Evolutionary conservation across 345 rosid species (phyloP), one percentile per base, ranked within the genome.

Genomic region (Jatropha curcas): DNA sequence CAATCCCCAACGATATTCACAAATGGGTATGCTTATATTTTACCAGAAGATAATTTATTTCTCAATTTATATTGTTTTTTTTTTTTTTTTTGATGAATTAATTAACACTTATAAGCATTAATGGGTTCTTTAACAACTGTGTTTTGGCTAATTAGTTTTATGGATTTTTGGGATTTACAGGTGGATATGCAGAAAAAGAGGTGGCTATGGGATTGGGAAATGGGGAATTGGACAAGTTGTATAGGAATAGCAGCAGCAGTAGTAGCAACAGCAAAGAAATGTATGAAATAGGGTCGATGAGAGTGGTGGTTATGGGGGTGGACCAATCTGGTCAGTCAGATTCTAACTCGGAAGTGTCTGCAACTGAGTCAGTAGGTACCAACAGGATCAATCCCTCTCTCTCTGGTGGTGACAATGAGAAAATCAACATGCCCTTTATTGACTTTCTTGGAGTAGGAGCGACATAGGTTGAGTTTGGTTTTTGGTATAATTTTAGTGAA

Each of bases 371-470:
- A 17, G 80, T 80, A 55, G 83, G 77, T 70, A 84, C 77, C 46
- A 73, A 27, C 46, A 73, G 71, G 72, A 71, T 67, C 82, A 79
- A 63, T 55, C 41, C 72, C 37, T 79, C 78, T 28, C 30, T 27
- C 22, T 62, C 61, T 65, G 71, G 68, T 57, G 76, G 76, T 57
- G 72, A 66, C 22, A 68, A 63, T 51, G 75, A 55, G 68, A 79
- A 58, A 71, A 84, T 72, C 71, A 76, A 46, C 20, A 11, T 79
- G 68, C 56, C 79, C 61, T 88, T 87, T 82, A 73, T 88, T 57
- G 96, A 90, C 79, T 90, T 90, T 71, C 93, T 90, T 50, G 91
- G 96, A 57, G 83, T 90, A 5, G 91, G 91, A 73, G 85, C 82
- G 60, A 37, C 71, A 57, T 74, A 52, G 69, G n/a, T 33, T 45